Base-by-base conservation (phyloP, 169 alveolate genomes). In the Plasmodium gonderi region DNA sequence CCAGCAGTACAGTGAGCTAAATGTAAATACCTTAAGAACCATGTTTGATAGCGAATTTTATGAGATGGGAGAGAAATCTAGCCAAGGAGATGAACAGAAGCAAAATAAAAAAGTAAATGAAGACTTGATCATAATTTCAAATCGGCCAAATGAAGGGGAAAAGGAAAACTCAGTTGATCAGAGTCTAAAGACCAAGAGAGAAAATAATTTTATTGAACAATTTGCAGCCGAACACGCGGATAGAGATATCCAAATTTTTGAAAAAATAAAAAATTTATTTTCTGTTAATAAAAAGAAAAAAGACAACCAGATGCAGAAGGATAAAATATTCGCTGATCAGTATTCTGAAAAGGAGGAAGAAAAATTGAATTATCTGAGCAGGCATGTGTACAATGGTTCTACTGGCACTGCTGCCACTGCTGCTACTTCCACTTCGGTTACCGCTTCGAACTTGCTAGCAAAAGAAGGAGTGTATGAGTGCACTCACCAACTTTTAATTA, bases 241-340 rank as follows among this genome's bases (percentile, higher is more conserved):
- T 12, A 33, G 20, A 29, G 74, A 80, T 8, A 51, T 11, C 11
- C 33, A 42, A 3, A 69, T 26, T 14, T 31, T 69, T 69, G 77
- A 83, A 31, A 49, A 83, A 83, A 83, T 83, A 83, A 45, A 74
- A 38, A 83, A 26, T 8, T 42, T 83, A 38, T 72, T 83, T 31
- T 83, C 54, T 31, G 67, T 51, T 3, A 26, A 26, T 11, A 31
- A 49, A 42, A 69, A 14, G 2, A 82, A 26, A 75, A 69, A 69
- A n/a, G n/a, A n/a, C n/a, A n/a, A n/a, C n/a, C n/a, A n/a, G n/a
- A n/a, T n/a, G n/a, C n/a, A n/a, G n/a, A n/a, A 33, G 82, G 42
- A 47, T 9, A 72, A 69, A 47, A 82, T 69, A 17, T 60, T 64
- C 42, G 8, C 36, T 14, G 31, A 83, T 49, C 1, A 31, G 40